These are phyloP conservation scores for Ilyonectria robusta DNA, from an alignment of 2,329 filamentous ascomycete species.

Conservation along the genomic window DNA sequence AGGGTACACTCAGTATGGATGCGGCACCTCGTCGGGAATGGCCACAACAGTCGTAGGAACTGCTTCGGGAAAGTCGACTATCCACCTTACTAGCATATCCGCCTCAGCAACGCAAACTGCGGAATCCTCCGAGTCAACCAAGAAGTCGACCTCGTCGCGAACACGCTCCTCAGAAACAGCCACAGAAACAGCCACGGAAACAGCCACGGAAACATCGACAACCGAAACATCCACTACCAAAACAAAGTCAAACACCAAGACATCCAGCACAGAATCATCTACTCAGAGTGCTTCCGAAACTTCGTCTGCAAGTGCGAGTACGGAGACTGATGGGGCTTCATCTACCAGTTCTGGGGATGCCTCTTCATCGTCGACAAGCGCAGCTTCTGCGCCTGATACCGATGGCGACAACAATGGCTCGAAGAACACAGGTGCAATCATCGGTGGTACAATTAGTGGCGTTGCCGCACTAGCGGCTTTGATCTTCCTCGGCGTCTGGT, in stretches of 20 bases:
- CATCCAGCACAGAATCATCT: conserved; percentile 20
- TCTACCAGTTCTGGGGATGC: conserved; percentile 34
- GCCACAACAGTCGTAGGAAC: conserved; percentile 64
- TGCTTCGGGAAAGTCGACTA: conserved; percentile 57
- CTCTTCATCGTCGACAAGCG: conserved; percentile 38
- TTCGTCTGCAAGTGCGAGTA: conserved; percentile 30
- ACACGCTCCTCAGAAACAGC: conserved; percentile 19
- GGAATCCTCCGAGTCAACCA: conserved; percentile 52
- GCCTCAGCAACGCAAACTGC: conserved; percentile 58
- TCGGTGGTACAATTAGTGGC: conserved; percentile 69
- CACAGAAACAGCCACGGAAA: conserved; percentile 31
- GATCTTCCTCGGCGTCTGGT: conserved; percentile 58
- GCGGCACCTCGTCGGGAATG: conserved; percentile 63
- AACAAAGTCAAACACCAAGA: conserved; percentile 14
- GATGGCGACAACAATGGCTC: conserved; percentile 47
- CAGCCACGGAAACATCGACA: conserved; percentile 26
- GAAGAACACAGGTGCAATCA: conserved; percentile 63
- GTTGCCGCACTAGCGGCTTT: conserved; percentile 62
- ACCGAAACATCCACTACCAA: conserved; percentile 11
- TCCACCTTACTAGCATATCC: conserved; percentile 56
- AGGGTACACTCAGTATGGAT: conserved; percentile 71
- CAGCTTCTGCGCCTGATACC: conserved; percentile 48
- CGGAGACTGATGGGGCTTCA: conserved; percentile 41
- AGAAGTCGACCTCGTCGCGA: conserved; percentile 24
- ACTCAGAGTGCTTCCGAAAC: conserved; percentile 13